Base-by-base conservation (phyloP, 2,329 filamentous ascomycete genomes). In the Chrysosporium keratinophilum region DNA sequence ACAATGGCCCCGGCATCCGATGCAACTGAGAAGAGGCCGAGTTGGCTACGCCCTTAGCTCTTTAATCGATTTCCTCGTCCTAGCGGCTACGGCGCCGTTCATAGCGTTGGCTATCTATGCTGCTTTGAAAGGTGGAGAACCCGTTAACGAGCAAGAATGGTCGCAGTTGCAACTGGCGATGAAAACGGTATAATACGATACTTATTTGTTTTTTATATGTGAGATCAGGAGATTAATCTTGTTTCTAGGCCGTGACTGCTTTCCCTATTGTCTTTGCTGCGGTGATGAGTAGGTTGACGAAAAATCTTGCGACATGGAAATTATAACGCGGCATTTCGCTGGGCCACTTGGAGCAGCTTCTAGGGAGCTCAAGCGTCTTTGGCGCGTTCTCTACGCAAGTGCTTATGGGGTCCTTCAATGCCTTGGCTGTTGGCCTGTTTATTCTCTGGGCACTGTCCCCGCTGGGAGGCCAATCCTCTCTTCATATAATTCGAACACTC, bases 181-280 rank as follows among this genome's bases (percentile, higher is more conserved):
- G 19, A 28, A 44, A 28, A 28, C n/a, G 19, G 42, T 44, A 44
- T 23, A 17, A 12, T 28, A 14, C 35, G 23, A 28, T 28, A 7
- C 23, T 28, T 7, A 3, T 28, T 28, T 7, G 23, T 7, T 7
- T 4, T 28, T 7, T 28, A 28, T 7, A 28, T 39, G 35, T 39
- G 4, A 15, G n/a, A 9, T 4, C n/a, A 39, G 11, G 11, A 39
- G 3, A 9, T 10, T 28, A 12, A 44, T 28, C 10, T 17, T 2
- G 45, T 39, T 3, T 23, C 50, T 37, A 54, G 51, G 50, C 50
- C 0, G 45, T 54, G 5, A 47, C 41, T 5, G 15, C 46, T 12
- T 54, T 56, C 49, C 54, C 54, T 2, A 56, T 56, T 10, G 20
- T 51, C 4, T 56, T 56, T 35, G 31, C 51, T 14, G 51, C 54